Base-by-base conservation (phyloP, 768 basidiomycete species). In the Boletales sp. region DNA sequence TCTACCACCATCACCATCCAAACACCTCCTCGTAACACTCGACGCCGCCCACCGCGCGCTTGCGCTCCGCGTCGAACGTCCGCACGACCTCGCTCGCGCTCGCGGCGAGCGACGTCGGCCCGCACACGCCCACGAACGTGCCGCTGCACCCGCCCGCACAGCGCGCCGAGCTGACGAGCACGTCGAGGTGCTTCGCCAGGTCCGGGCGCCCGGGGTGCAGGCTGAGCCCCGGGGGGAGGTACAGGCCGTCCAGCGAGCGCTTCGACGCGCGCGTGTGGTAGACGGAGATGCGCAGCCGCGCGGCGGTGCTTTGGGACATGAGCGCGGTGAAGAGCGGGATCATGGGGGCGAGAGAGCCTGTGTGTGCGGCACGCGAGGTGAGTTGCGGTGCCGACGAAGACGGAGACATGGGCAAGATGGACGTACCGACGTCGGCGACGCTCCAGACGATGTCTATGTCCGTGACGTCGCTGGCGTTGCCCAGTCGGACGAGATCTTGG, bases 401-500 rank as follows among this genome's bases (percentile, higher is more conserved):
- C 40, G n/a, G n/a, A n/a, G n/a, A 31, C 15, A 31, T 56, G 25
- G 53, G 50, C 8, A 13, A 5, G 18, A n/a, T 32, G 13, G 21
- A 25, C 21, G 21, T 25, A 25, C 75, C 64, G 37, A 74, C 74
- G 69, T 82, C 79, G 34, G 72, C 75, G n/a, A 86, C 73, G 8
- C 74, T 69, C 90, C 90, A 92, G 9, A 90, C 70, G 13, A 92
- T 66, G 44, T 86, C 78, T 48, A 90, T 77, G 2, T 74, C 64
- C 38, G 81, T 79, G 35, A 82, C 72, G 41, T 80, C 73, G 49
- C 80, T 79, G n/a, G 72, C 66, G 9, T 81, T 75, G 15, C 67
- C 67, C 2, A 73, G 54, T 15, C 51, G 58, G 21, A 90, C 73
- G 31, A 92, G 70, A 44, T 90, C 87, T 51, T 86, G 78, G 8